Conservation (phyloP, 306 rosid genomes). For the Boehmeria nivea region DNA sequence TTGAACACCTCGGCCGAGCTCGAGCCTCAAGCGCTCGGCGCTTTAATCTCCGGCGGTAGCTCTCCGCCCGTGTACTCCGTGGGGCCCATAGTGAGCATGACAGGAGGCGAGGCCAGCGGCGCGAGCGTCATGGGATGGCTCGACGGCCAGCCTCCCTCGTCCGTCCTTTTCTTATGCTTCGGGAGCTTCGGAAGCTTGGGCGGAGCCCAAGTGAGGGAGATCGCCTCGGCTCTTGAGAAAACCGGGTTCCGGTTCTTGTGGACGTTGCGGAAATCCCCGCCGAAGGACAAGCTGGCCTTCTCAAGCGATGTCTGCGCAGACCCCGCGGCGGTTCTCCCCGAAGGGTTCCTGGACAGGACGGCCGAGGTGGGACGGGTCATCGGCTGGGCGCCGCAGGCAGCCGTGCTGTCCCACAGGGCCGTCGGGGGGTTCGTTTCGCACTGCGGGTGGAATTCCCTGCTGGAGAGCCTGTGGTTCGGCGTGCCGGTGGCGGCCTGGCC, state of each 20-base stretch:
- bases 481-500: conserved; percentile 73
- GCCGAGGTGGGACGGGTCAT: conserved; percentile 44
- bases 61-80: neutral
- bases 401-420: conserved; percentile 41
- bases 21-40: conserved; percentile 27
- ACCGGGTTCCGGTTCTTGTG: conserved; percentile 55
- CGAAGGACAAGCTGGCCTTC: no score
- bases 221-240: conserved; percentile 38
- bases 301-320: conserved; percentile 14
- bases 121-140: no score
- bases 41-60: neutral
- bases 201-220: conserved; percentile 47
- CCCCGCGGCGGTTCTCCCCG: conserved; percentile 26
- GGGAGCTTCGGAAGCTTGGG: conserved; percentile 54
- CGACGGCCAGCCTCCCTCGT: conserved; percentile 35
- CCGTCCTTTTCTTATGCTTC: conserved; percentile 54
- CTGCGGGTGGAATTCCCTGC: conserved; percentile 66
- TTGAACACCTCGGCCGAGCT: conserved; percentile 45
- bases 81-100: neutral
- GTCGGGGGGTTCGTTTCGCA: conserved; percentile 54
- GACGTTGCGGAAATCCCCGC: conserved; percentile 18
- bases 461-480: conserved; percentile 68
- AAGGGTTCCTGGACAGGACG: conserved; percentile 56
- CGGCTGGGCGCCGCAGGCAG: conserved; percentile 61
- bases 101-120: no score